These are phyloP conservation scores for Cryphonectria nitschkei DNA, from an alignment of 2,329 filamentous ascomycete species.

Conservation along the genomic window DNA sequence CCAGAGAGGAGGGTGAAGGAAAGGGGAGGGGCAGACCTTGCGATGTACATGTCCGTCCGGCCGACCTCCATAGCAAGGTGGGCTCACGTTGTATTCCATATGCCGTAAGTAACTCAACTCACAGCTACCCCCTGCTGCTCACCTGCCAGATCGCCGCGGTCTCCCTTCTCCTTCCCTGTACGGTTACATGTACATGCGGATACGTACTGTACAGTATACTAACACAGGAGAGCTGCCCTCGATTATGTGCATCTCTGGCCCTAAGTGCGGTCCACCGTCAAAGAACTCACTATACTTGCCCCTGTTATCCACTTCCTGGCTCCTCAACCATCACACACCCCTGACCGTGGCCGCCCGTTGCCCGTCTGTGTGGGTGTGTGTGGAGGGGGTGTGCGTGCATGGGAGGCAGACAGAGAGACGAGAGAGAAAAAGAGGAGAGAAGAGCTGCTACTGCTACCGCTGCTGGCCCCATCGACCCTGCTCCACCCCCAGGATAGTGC, in stretches of 20 bases:
- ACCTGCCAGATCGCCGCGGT: conserved; percentile 43
- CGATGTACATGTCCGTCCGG: conserved; percentile 24
- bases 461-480: conserved; percentile 32
- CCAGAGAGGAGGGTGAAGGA: conserved; percentile 5
- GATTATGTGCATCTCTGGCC: conserved; percentile 41
- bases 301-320: conserved; percentile 29
- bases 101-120: conserved; percentile 29
- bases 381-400: no score
- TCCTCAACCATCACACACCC: conserved; percentile 23
- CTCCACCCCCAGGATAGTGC: conserved; percentile 53
- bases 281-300: conserved; percentile 21
- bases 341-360: conserved; percentile 36
- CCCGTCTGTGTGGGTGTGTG: conserved; percentile 13
- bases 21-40: conserved; percentile 11
- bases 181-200: conserved; percentile 45
- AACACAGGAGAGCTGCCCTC: conserved; percentile 38
- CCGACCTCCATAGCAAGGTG: conserved; percentile 20
- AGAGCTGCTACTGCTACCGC: not conserved
- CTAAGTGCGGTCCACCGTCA: conserved; percentile 35
- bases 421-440: conserved; percentile 13
- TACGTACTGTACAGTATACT: conserved; percentile 29
- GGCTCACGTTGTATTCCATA: conserved; percentile 28
- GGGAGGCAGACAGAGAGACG: no score
- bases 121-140: conserved; percentile 31
- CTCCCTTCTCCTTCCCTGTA: conserved; percentile 54